Conservation (phyloP, 108 stramenopile species). For the Cyclotella choctawhatcheeana region DNA sequence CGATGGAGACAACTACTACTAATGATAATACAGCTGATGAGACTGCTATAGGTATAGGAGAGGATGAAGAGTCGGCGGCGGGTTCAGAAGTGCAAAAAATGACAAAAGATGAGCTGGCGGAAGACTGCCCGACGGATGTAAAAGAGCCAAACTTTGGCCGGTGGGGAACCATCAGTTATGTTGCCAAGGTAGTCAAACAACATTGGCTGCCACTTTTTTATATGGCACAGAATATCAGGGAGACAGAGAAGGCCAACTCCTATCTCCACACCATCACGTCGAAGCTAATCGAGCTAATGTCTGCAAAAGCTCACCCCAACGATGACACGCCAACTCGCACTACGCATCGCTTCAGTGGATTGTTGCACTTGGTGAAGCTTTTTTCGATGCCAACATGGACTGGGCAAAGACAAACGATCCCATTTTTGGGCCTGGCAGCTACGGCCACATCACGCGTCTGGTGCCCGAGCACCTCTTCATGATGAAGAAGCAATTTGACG, state of each 20-base stretch:
- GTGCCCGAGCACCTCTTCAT: background rate
- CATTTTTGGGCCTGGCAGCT: background rate
- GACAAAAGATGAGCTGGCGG: background rate
- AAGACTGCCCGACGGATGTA: background rate
- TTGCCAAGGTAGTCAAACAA: background rate
- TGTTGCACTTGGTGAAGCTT: background rate
- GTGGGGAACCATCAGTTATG: background rate
- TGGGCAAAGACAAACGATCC: background rate
- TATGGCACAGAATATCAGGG: background rate
- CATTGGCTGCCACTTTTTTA: background rate
- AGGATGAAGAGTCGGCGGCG: background rate
- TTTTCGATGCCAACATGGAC: background rate
- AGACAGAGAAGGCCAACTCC: background rate
- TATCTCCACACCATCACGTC: background rate
- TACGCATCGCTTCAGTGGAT: background rate
- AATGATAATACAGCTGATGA: background rate
- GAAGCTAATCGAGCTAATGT: background rate
- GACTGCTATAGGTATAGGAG: background rate
- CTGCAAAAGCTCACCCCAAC: background rate
- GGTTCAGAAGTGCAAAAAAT: background rate
- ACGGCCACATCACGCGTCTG: background rate
- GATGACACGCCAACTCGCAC: background rate
- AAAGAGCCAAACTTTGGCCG: background rate
- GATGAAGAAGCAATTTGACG: background rate
- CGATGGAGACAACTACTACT: no score